Percentiles rank a stretch among this genome's conserved stretches.
These are phyloP conservation scores for Nothophoma quercina DNA, from an alignment of 2,329 filamentous ascomycete genomes.

Conservation along the genomic window DNA sequence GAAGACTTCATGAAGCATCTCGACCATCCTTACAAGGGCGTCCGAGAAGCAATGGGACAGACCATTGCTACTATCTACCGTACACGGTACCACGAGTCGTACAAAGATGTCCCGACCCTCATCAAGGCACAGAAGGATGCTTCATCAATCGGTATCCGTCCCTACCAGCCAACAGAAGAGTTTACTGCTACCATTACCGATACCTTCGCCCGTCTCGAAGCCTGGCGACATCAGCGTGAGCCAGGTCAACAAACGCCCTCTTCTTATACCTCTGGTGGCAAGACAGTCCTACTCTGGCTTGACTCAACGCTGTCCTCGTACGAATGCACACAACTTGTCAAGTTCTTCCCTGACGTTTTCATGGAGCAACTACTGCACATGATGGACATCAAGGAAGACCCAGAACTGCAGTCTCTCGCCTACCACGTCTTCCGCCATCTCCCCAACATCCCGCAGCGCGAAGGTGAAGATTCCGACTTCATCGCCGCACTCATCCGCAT, in stretches of 20 bases:
- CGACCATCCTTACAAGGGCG: slow-evolving; percentile 97
- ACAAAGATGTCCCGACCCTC: slow-evolving; percentile 77
- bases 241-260: slow-evolving; percentile 93
- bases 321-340: slow-evolving; percentile 88
- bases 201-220: slow-evolving; percentile 80
- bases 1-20: slow-evolving; percentile 89
- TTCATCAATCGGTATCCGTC: slow-evolving; percentile 83
- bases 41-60: slow-evolving; percentile 91
- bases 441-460: slow-evolving; percentile 90
- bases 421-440: slow-evolving; percentile 98
- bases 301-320: slow-evolving; percentile 89
- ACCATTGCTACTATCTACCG: slow-evolving; percentile 89
- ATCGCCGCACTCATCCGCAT: slow-evolving; percentile 87
- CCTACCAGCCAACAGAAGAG: slow-evolving; percentile 79
- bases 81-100: slow-evolving; percentile 93
- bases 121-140: slow-evolving; percentile 79
- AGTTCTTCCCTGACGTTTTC: slow-evolving; percentile 89
- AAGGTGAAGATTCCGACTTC: slow-evolving; percentile 84
- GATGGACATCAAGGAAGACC: slow-evolving; percentile 99
- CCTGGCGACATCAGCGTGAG: slow-evolving; percentile 83
- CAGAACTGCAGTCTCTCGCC: slow-evolving; percentile 89
- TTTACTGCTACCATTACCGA: slow-evolving; percentile 75
- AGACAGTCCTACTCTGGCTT: slow-evolving; percentile 94
- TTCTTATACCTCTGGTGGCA: slow-evolving; percentile 92
- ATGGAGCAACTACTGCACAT: slow-evolving; percentile 96